Conservation (phyloP, 2,329 filamentous ascomycete species). For the Botrytis pseudocinerea region DNA sequence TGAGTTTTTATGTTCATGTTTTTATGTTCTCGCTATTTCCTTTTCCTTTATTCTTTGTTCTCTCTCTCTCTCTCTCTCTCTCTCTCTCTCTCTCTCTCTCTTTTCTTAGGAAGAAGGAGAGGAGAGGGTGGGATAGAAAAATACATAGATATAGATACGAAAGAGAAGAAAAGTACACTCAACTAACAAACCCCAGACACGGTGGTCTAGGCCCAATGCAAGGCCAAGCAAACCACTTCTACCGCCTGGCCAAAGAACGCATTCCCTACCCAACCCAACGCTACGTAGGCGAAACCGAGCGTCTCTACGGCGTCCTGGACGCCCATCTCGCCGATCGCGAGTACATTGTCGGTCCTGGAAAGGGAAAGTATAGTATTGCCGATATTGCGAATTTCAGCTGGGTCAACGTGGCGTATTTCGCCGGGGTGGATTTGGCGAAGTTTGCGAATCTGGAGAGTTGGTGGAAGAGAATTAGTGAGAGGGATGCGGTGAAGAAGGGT, state of each 20-base stretch:
- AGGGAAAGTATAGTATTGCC: slow-evolving; percentile 62
- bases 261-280: slow-evolving; percentile 71
- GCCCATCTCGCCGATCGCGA: slow-evolving; percentile 57
- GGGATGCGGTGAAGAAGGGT: slow-evolving; percentile 64
- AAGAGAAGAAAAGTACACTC: background rate
- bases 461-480: slow-evolving; percentile 60
- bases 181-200: slow-evolving; percentile 8
- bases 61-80: too few species aligned
- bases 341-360: slow-evolving; percentile 54
- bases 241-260: slow-evolving; percentile 64
- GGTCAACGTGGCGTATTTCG: slow-evolving; percentile 59
- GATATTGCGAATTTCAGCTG: slow-evolving; percentile 75
- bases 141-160: background rate
- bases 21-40: background rate
- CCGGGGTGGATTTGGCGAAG: slow-evolving; percentile 61
- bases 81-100: too few species aligned
- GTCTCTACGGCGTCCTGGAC: slow-evolving; percentile 73
- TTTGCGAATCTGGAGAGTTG: slow-evolving; percentile 68
- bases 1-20: background rate
- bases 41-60: background rate
- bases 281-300: slow-evolving; percentile 73
- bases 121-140: fast-evolving
- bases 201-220: slow-evolving; percentile 22
- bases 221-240: slow-evolving; percentile 65
- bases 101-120: background rate